A percentile compares a stretch with the other conserved stretches of the same genome.
Evolutionary conservation across 139 green algal species (phyloP).

Genomic region (Diplosphaera chodatii): DNA sequence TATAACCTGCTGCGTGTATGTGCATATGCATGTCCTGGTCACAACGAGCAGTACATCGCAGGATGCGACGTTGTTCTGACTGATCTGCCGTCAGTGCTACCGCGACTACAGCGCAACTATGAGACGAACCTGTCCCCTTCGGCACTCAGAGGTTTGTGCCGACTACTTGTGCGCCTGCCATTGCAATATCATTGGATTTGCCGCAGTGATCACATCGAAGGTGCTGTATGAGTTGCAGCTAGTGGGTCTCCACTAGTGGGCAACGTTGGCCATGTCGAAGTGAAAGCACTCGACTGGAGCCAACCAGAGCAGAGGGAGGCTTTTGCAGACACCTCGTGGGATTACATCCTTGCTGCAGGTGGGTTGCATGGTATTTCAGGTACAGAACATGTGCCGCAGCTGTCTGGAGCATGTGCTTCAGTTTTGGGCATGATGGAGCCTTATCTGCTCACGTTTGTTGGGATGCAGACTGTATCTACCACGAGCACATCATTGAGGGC

Average conservation of each 20-base stretch:
- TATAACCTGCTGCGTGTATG: not conserved
- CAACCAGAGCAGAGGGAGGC: slow-evolving; percentile 23
- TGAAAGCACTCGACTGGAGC: slow-evolving; percentile 74
- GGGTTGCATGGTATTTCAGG: slow-evolving; percentile 3
- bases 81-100: slow-evolving; percentile 59
- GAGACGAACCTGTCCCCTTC: slow-evolving; percentile 64
- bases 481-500: slow-evolving; percentile 59
- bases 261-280: slow-evolving; percentile 39
- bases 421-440: not conserved
- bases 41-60: not conserved
- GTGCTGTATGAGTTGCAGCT: slow-evolving; percentile 7
- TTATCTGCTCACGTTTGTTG: not conserved
- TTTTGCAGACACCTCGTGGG: slow-evolving; percentile 47
- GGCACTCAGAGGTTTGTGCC: slow-evolving; percentile 21
- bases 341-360: slow-evolving; percentile 60
- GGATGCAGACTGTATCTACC: slow-evolving; percentile 74
- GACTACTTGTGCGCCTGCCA: not conserved
- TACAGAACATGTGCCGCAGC: not conserved
- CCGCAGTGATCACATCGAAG: slow-evolving; percentile 1
- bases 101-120: slow-evolving; percentile 65
- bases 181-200: slow-evolving; percentile 7
- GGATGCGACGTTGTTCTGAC: slow-evolving; percentile 68
- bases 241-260: not conserved
- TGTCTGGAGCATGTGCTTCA: not conserved
- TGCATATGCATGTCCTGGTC: not conserved